These are phyloP conservation scores for Fusarium sp. DNA, from an alignment of 2,329 filamentous ascomycete genomes.

Conservation along the genomic window DNA sequence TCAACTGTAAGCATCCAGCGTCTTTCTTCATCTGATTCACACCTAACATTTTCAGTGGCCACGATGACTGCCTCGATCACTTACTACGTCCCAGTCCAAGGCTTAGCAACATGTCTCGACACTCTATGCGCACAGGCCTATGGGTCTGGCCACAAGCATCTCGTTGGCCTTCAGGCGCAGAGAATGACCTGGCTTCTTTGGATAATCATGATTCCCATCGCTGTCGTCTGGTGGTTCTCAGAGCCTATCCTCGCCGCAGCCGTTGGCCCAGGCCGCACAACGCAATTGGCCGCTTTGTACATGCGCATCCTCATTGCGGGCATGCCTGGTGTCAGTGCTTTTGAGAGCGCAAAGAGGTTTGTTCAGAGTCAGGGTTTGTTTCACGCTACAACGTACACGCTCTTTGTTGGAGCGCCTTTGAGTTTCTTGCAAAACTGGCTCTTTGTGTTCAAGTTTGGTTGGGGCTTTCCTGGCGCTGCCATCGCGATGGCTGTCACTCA, in stretches of 20 bases:
- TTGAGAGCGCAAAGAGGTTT: slow-evolving; percentile 79
- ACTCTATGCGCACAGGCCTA: slow-evolving; percentile 92
- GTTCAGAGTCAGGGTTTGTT: slow-evolving; percentile 83
- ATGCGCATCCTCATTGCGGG: slow-evolving; percentile 73
- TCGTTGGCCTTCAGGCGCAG: slow-evolving; percentile 84
- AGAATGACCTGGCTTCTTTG: slow-evolving; percentile 80
- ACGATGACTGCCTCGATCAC: slow-evolving; percentile 82
- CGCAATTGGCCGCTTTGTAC: slow-evolving; percentile 74
- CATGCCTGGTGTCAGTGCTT: slow-evolving; percentile 75
- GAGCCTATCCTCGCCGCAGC: slow-evolving; percentile 63
- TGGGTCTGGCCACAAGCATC: slow-evolving; percentile 82
- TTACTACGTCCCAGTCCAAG: slow-evolving; percentile 77
- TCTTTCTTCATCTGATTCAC: fast-evolving
- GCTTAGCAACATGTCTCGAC: slow-evolving; percentile 84
- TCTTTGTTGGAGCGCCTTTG: slow-evolving; percentile 75
- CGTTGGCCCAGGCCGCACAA: slow-evolving; percentile 59
- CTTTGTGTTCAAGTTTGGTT: slow-evolving; percentile 72
- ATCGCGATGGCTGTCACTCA: slow-evolving; percentile 80
- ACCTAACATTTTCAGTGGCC: slow-evolving; percentile 39
- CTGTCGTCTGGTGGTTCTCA: slow-evolving; percentile 71
- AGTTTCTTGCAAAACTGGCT: slow-evolving; percentile 79
- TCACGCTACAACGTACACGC: slow-evolving; percentile 75
- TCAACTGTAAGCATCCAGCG: slow-evolving; percentile 41
- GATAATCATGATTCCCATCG: slow-evolving; percentile 74
- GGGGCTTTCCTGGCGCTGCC: slow-evolving; percentile 79